Evolutionary conservation across 352 stramenopile genomes (phyloP).

Genomic region (Pythium brachiatum): DNA sequence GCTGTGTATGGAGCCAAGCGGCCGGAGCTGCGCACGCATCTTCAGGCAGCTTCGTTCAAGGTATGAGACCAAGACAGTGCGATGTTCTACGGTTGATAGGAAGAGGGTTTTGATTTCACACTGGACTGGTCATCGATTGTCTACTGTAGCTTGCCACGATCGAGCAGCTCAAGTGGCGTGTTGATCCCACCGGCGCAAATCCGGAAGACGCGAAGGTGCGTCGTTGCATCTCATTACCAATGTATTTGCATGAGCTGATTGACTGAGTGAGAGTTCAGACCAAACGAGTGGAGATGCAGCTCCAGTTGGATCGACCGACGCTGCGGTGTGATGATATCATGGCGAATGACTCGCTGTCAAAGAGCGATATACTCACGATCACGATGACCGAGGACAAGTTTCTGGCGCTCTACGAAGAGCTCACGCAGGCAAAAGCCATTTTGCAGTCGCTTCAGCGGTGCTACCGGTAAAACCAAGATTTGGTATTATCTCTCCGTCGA

Average conservation of each 20-base stretch:
- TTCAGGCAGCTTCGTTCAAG: slow-evolving; percentile 35
- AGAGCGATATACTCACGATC: slow-evolving; percentile 1
- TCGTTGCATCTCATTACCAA: too few relatives aligned
- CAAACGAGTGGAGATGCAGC: slow-evolving; percentile 13
- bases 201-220: not conserved
- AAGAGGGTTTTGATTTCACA: too few relatives aligned
- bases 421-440: slow-evolving; percentile 12
- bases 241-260: not conserved
- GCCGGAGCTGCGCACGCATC: slow-evolving; percentile 29
- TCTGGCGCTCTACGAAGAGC: slow-evolving; percentile 21
- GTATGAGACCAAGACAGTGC: too few relatives aligned
- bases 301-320: slow-evolving; percentile 12
- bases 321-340: not conserved
- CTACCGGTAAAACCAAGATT: too few relatives aligned
- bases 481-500: too few relatives aligned
- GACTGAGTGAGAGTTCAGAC: not conserved
- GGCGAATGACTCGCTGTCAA: not conserved
- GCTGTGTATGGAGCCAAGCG: slow-evolving; percentile 34
- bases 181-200: not conserved
- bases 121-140: too few relatives aligned
- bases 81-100: too few relatives aligned
- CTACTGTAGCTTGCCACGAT: slow-evolving; percentile 19
- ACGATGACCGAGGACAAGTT: slow-evolving; percentile 24
- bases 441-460: slow-evolving; percentile 11
- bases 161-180: slow-evolving; percentile 18